Conservation (phyloP, 176 grass and related monocot species). For the Tillandsia leiboldiana region DNA sequence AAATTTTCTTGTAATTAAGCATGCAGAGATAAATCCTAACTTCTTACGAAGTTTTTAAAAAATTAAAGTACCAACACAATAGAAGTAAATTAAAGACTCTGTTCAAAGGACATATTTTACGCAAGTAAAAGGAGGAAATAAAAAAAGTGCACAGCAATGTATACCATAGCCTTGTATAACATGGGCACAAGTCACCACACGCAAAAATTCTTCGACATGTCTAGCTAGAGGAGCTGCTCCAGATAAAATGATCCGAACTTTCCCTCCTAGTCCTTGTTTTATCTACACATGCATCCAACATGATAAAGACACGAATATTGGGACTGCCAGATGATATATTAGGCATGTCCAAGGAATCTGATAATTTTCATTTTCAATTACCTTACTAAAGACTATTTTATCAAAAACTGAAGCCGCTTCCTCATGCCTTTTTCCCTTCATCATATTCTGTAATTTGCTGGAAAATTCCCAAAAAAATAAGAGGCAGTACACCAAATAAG, state of each 20-base stretch:
- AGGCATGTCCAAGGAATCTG: not conserved
- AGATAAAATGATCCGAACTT: slow-evolving; percentile 73
- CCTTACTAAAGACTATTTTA: slow-evolving; percentile 91
- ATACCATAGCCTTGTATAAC: slow-evolving; percentile 96
- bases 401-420: slow-evolving; percentile 75
- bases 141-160: not conserved
- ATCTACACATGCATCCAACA: slow-evolving; percentile 29
- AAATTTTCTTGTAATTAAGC: no score
- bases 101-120: no score
- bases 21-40: no score
- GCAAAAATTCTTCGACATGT: slow-evolving; percentile 80
- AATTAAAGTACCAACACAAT: no score
- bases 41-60: no score
- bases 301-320: no score
- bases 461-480: slow-evolving; percentile 19
- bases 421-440: slow-evolving; percentile 67
- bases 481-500: not conserved
- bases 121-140: no score
- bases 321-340: not conserved
- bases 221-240: slow-evolving; percentile 82
- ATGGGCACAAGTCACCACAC: slow-evolving; percentile 81
- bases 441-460: slow-evolving; percentile 90
- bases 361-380: slow-evolving; percentile 13
- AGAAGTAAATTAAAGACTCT: no score
- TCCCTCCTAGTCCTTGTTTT: slow-evolving; percentile 87